Conservation (phyloP, 805 yeast genomes). For the Candida chilensis region DNA sequence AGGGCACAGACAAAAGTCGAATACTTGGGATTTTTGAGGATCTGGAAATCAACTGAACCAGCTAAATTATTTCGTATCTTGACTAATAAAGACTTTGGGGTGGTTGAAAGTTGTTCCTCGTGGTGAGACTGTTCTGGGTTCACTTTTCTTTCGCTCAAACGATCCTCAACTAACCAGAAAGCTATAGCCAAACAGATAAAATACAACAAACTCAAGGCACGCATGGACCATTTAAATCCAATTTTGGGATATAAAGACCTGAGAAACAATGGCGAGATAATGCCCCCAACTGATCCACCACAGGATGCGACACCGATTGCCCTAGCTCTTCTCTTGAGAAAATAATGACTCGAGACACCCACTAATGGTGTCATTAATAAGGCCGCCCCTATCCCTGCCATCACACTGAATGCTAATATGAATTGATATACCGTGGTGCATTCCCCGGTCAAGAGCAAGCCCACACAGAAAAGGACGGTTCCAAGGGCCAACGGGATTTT, state of each 20-base stretch:
- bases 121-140: too few species aligned
- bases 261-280: constrained; percentile 47
- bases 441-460: constrained; percentile 24
- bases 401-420: constrained; percentile 19
- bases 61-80: background rate
- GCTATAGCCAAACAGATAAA: constrained; percentile 11
- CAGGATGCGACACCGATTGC: constrained; percentile 56
- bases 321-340: constrained; percentile 41
- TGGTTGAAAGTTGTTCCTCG: too few species aligned
- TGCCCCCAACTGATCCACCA: constrained; percentile 65
- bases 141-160: too few species aligned
- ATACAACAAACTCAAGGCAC: constrained; percentile 40
- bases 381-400: constrained; percentile 35
- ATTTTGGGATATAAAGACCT: constrained; percentile 29
- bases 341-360: constrained; percentile 57
- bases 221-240: constrained; percentile 57
- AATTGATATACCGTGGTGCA: constrained; percentile 24
- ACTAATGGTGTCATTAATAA: constrained; percentile 45
- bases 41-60: constrained; percentile 11
- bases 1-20: constrained; percentile 25
- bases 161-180: background rate
- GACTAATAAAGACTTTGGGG: too few species aligned
- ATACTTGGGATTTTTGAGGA: constrained; percentile 26
- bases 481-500: constrained; percentile 12
- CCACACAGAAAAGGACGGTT: constrained; percentile 15